Evolutionary conservation across 768 basidiomycete genomes (phyloP).

Genomic region (Leccinellum luteum): DNA sequence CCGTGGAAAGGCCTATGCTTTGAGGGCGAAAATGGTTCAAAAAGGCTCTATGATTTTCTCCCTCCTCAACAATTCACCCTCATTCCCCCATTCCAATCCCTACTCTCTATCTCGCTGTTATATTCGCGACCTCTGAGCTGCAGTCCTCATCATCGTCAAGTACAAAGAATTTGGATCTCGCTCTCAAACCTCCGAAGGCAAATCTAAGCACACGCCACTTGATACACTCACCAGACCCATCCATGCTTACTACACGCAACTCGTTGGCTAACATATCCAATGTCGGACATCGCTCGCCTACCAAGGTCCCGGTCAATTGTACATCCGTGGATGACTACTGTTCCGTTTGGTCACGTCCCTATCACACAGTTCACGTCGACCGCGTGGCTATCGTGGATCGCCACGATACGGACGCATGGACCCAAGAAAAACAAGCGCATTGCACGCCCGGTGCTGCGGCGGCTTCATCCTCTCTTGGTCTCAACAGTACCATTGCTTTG

Average conservation of each 20-base stretch:
- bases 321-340: conserved; percentile 1
- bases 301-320: not conserved
- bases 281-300: not conserved
- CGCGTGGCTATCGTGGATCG: conserved; percentile 18
- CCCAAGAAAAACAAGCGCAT: conserved; percentile 3
- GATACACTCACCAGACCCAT: conserved; percentile 11
- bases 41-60: conserved; percentile 4
- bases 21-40: conserved; percentile 16
- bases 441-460: conserved; percentile 10
- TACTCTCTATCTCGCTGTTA: not conserved
- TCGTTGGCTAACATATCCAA: conserved; percentile 11
- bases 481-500: not conserved
- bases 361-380: conserved; percentile 7
- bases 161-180: conserved; percentile 1
- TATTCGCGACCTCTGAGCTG: conserved; percentile 7
- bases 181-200: not conserved
- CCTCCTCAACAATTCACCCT: not conserved
- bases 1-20: conserved; percentile 4
- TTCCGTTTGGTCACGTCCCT: conserved; percentile 8
- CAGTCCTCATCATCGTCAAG: not conserved
- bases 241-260: conserved; percentile 2
- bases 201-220: conserved; percentile 8
- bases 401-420: conserved; percentile 31
- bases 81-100: not conserved
- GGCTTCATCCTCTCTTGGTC: conserved; percentile 10